Conservation (phyloP, 2,329 filamentous ascomycete genomes). For the Phoma sp. region DNA sequence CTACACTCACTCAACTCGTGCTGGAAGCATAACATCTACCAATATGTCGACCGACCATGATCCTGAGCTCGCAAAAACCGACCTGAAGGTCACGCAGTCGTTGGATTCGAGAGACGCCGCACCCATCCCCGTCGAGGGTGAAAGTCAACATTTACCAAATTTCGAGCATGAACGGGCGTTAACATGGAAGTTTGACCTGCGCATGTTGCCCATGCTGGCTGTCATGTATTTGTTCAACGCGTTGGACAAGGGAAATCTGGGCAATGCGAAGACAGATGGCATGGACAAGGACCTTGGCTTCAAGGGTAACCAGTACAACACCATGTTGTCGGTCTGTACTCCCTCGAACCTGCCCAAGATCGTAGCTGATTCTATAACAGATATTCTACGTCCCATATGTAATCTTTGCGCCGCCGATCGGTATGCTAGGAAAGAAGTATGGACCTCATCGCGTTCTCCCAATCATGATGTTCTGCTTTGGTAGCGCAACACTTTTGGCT, state of each 20-base stretch:
- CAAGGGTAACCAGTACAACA: slow-evolving; percentile 70
- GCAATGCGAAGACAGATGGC: slow-evolving; percentile 53
- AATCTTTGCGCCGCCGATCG: slow-evolving; percentile 70
- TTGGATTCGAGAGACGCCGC: slow-evolving; percentile 35
- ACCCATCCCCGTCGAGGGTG: slow-evolving; percentile 36
- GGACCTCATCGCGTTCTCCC: slow-evolving; percentile 70
- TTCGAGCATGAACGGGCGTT: slow-evolving; percentile 52
- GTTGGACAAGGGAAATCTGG: slow-evolving; percentile 45
- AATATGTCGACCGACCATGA: slow-evolving; percentile 37
- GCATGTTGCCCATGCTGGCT: slow-evolving; percentile 64
- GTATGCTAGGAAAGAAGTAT: slow-evolving; percentile 72
- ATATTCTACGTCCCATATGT: slow-evolving; percentile 82
- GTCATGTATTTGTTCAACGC: slow-evolving; percentile 67
- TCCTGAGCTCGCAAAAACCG: slow-evolving; percentile 40
- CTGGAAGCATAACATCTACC: not conserved
- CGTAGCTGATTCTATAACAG: slow-evolving; percentile 4
- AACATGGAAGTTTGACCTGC: slow-evolving; percentile 63
- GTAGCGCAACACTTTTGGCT: slow-evolving; percentile 68
- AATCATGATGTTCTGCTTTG: slow-evolving; percentile 73
- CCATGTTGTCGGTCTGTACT: slow-evolving; percentile 60
- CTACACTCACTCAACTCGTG: not conserved
- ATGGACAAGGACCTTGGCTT: slow-evolving; percentile 65
- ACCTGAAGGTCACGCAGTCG: slow-evolving; percentile 38
- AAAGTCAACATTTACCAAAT: slow-evolving; percentile 42
- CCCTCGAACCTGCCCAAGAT: too few relatives aligned